Evolutionary conservation across 2,329 filamentous ascomycete species (phyloP).

Genomic region (Orbilia blumenaviensis): DNA sequence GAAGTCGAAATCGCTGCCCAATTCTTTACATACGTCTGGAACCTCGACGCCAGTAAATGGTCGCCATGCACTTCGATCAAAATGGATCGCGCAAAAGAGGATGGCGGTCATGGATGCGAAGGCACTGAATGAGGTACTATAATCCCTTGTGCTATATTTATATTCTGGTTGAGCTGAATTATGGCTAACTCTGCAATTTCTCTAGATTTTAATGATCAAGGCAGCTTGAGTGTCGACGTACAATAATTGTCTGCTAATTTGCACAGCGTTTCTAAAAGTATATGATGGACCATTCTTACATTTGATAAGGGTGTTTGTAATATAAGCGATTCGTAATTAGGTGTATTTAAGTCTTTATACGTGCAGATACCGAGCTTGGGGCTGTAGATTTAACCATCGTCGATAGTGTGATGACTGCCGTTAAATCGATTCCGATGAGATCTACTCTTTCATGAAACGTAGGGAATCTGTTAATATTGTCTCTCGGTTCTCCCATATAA

Average conservation of each 20-base stretch:
- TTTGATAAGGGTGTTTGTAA: background rate
- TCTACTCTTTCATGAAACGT: background rate
- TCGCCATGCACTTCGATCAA: constrained; percentile 77
- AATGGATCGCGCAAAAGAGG: constrained; percentile 88
- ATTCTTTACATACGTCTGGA: constrained; percentile 59
- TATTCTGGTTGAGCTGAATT: background rate
- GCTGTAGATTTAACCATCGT: background rate
- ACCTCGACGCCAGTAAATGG: constrained; percentile 66
- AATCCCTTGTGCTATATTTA: background rate
- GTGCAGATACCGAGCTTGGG: no score
- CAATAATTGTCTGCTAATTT: background rate
- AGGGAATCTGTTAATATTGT: background rate
- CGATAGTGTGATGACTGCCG: background rate
- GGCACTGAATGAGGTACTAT: constrained; percentile 76
- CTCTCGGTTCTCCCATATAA: background rate
- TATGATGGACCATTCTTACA: background rate
- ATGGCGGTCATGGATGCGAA: constrained; percentile 81
- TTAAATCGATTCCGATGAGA: background rate
- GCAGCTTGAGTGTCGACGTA: background rate
- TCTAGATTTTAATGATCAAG: constrained; percentile 51
- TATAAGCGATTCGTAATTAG: background rate
- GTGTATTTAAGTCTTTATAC: no score
- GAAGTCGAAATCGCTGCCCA: constrained; percentile 42
- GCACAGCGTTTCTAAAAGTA: background rate
- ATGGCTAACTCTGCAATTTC: background rate